Evolutionary conservation across 768 basidiomycete genomes (phyloP), one percentile per base, ranked within the genome.

Genomic region (Hygrocybe punicea): DNA sequence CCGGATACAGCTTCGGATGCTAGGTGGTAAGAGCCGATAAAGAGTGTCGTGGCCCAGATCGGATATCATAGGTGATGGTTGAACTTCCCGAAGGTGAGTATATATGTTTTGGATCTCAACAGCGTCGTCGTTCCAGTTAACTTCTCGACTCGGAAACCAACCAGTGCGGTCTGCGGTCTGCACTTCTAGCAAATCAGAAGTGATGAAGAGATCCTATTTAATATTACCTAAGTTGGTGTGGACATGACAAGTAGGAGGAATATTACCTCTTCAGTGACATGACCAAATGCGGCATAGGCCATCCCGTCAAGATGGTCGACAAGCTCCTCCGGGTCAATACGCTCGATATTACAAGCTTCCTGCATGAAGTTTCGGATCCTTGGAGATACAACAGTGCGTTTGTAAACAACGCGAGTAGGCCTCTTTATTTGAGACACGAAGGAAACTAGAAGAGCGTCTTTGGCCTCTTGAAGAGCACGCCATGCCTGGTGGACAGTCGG

Each of bases 81-180:
- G 84, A 39, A 91, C 79, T 40, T 90, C 85, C 61, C 82, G 79
- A 34, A 93, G 70, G 62, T 89, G 83, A 2, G 84, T 80, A 68
- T 89, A 86, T 61, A 93, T 85, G 21, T 81, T 86, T 67, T 93
- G 89, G 46, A 93, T 85, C 60, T 91, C 88, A n/a, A 85, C 76
- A 3, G 78, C 74, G 47, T 93, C 91, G 10, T 82, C 79, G 47
- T 74, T 69, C 0, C 77, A 71, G 14, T 70, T 71, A 0, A 75
- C 67, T n/a, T 92, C 90, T 53, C 83, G 76, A 33, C 73, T 54
- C 3, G 77, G 73, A 69, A 91, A 89, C 91, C 91, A 93, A 2
- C 88, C 91, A 2, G 82, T 85, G 33, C 84, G 82, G 67, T 93
- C 91, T 14, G 83, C 81, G 2, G 82, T 84, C 68, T 93, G 91